Evolutionary conservation across 2,329 filamentous ascomycete species (phyloP).

Genomic region (Ophiostoma perfectum): DNA sequence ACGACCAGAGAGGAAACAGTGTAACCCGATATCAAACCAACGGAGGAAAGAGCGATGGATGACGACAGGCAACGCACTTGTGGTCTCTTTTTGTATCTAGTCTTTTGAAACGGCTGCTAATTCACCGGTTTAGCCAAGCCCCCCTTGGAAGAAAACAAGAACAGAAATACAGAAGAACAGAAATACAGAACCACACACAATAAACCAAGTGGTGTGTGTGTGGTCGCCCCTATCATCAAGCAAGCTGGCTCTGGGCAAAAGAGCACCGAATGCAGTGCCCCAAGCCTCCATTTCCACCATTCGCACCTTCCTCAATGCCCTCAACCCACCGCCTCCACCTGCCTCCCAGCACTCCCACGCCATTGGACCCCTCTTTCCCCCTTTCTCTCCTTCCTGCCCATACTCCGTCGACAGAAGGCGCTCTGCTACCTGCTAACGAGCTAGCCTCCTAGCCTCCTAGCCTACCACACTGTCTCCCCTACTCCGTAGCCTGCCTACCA

Average conservation of each 20-base stretch:
- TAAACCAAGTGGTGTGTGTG: no score
- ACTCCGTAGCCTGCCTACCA: no score
- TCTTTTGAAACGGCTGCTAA: slow-evolving; percentile 6
- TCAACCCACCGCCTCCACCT: not conserved
- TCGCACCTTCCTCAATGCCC: slow-evolving; percentile 18
- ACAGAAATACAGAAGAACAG: no score
- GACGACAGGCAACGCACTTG: slow-evolving; percentile 1
- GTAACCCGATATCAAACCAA: not conserved
- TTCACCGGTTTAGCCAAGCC: not conserved
- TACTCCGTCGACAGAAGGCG: not conserved
- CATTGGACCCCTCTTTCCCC: slow-evolving; percentile 24
- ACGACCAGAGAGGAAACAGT: not conserved
- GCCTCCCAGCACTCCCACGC: slow-evolving; percentile 18
- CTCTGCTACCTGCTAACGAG: not conserved
- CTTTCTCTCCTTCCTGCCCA: not conserved
- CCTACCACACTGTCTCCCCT: not conserved
- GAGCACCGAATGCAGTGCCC: not conserved
- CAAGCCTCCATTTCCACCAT: not conserved
- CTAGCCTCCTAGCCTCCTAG: not conserved
- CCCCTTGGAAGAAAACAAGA: no score
- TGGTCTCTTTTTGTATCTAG: not conserved
- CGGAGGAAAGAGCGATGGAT: slow-evolving; percentile 9
- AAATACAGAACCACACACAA: no score
- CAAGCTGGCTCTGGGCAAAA: not conserved
- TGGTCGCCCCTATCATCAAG: not conserved